Evolutionary conservation across 495 filamentous ascomycete species (phyloP), one percentile per base, ranked within the genome.

Genomic region (Clohesyomyces aquaticus): DNA sequence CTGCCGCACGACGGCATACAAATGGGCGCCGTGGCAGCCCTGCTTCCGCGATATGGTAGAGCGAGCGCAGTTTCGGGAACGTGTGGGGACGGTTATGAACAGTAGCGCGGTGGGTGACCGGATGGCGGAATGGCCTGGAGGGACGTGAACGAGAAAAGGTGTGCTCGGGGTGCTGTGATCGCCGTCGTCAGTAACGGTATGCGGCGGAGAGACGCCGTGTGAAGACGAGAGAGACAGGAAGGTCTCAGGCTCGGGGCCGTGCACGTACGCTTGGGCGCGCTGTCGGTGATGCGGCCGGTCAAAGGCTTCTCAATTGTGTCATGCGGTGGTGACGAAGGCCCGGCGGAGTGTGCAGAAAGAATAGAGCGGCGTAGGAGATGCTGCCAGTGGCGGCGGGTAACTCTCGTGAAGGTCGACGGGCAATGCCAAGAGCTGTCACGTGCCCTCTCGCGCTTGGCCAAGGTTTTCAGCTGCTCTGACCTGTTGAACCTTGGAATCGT

Each of bases 241-340:
- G n/a, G 32, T 53, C 35, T n/a, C n/a, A n/a, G n/a, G n/a, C n/a
- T n/a, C n/a, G n/a, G n/a, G n/a, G n/a, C n/a, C n/a, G n/a, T n/a
- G n/a, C n/a, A n/a, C n/a, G n/a, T n/a, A n/a, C n/a, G n/a, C n/a
- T n/a, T n/a, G n/a, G n/a, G n/a, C n/a, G n/a, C n/a, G n/a, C 57
- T 38, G 48, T 25, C 16, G 54, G 28, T 38, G 29, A 35, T 58
- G 51, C 53, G 25, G 58, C 59, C 53, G 59, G 51, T 51, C 53
- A 58, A 63, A 45, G 58, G 58, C 52, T 50, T 63, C 46, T 58
- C 58, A 67, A 67, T 67, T 57, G 58, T 41, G 56, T 25, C 25
- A 19, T 42, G 43, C 29, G 25, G 42, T 18, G 19, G 14, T 23
- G 32, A 57, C 27, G 51, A 42, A 28, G 63, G 54, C 29, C 63